phyloP scores from a whole-genome alignment of 176 grass and related monocot genomes.

The Cenchrus fungigraminus region DNA sequence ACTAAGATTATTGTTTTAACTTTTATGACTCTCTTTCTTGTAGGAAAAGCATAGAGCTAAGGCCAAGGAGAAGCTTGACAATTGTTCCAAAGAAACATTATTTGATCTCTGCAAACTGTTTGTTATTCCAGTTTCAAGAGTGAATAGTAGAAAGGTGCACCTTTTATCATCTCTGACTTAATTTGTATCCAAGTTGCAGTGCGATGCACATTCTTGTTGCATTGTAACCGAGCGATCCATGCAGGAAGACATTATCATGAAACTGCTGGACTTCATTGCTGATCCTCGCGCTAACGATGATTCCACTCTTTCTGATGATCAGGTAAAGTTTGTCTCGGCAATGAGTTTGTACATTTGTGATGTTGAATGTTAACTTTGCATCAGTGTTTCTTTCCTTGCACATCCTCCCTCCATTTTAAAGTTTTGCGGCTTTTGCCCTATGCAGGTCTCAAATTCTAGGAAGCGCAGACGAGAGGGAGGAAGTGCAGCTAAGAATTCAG shows the following conservation, averaged over 20 bases:
- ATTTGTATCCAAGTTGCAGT: not conserved
- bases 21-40: slow-evolving; percentile 29
- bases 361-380: not conserved
- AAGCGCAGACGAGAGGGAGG: slow-evolving; percentile 66
- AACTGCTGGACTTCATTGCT: slow-evolving; percentile 90
- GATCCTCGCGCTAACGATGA: slow-evolving; percentile 59
- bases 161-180: not conserved
- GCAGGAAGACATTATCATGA: slow-evolving; percentile 82
- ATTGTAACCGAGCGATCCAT: slow-evolving; percentile 24
- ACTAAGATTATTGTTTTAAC: slow-evolving; percentile 34
- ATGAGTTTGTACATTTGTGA: slow-evolving; percentile 5
- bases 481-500: slow-evolving; percentile 56
- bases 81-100: slow-evolving; percentile 72
- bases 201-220: slow-evolving; percentile 29
- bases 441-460: slow-evolving; percentile 63
- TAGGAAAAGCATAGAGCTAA: slow-evolving; percentile 93
- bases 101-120: slow-evolving; percentile 75
- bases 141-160: slow-evolving; percentile 62
- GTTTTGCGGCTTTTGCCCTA: not conserved
- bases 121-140: slow-evolving; percentile 71
- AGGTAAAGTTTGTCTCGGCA: slow-evolving; percentile 36
- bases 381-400: not conserved
- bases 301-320: slow-evolving; percentile 47
- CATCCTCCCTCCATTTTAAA: too few relatives aligned
- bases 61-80: slow-evolving; percentile 92